phyloP scores from a whole-genome alignment of 2,329 filamentous ascomycete genomes.

The Hymenoscyphus fraxineus region DNA sequence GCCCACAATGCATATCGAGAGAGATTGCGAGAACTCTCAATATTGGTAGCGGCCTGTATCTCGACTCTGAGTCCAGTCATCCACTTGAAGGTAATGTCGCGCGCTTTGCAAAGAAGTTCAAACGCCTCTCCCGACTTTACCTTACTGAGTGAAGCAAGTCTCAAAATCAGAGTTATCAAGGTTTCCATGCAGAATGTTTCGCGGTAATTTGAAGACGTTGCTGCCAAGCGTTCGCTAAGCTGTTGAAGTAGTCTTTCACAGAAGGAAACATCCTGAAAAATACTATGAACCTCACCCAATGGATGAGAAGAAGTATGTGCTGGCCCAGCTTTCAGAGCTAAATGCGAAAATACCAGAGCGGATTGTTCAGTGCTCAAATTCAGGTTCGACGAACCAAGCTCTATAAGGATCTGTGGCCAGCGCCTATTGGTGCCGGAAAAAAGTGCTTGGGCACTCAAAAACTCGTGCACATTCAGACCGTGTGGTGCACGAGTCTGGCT shows the following conservation, averaged over 20 bases:
- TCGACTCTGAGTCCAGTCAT: slow-evolving; percentile 44
- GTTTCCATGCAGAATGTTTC: slow-evolving; percentile 57
- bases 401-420: too few species aligned
- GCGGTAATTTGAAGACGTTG: slow-evolving; percentile 60
- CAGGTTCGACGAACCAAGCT: too few species aligned
- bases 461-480: too few species aligned
- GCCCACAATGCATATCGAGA: slow-evolving; percentile 50
- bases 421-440: too few species aligned
- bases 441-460: too few species aligned
- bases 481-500: too few species aligned
- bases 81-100: too few species aligned
- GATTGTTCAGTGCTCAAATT: too few species aligned
- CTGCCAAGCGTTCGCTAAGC: slow-evolving; percentile 43
- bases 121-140: too few species aligned
- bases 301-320: slow-evolving; percentile 21
- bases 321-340: slow-evolving; percentile 53
- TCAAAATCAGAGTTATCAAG: slow-evolving; percentile 48
- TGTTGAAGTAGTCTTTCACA: slow-evolving; percentile 46
- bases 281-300: slow-evolving; percentile 45
- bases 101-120: too few species aligned
- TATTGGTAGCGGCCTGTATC: slow-evolving; percentile 38
- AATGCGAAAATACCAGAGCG: too few species aligned
- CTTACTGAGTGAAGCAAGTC: slow-evolving; percentile 38
- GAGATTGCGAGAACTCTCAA: slow-evolving; percentile 37
- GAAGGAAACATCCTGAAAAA: slow-evolving; percentile 49